These are phyloP conservation scores for Verticillium longisporum DNA, from an alignment of 2,329 filamentous ascomycete species.

Conservation along the genomic window DNA sequence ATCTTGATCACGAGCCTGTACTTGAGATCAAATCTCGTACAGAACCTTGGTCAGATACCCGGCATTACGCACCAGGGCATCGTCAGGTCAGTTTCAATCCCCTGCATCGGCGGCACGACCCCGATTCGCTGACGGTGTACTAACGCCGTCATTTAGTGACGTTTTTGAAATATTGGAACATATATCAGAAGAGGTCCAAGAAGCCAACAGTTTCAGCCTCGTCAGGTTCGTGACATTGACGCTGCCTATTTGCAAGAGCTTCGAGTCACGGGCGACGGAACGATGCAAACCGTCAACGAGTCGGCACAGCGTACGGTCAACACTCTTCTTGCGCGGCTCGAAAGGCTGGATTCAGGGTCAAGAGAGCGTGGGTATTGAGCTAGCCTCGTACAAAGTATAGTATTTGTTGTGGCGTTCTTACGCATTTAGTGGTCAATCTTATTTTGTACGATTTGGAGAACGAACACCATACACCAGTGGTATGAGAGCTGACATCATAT, in stretches of 20 bases:
- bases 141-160: conserved; percentile 13
- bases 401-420: no score
- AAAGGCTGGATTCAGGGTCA: neutral
- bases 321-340: neutral
- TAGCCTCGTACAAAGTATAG: no score
- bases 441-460: no score
- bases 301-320: neutral
- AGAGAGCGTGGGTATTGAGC: neutral
- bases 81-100: conserved; percentile 11
- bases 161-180: conserved; percentile 26
- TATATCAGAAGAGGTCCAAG: conserved; percentile 21
- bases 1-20: conserved; percentile 28
- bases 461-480: no score
- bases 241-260: conserved; percentile 23
- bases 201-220: conserved; percentile 23
- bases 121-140: neutral
- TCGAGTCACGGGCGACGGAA: neutral
- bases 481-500: no score
- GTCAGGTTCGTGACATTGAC: conserved; percentile 27
- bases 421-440: no score
- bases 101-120: no score
- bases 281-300: neutral
- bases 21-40: conserved; percentile 27
- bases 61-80: conserved; percentile 20
- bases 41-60: conserved; percentile 18